These are phyloP conservation scores for Mimosa bimucronata DNA, from an alignment of 306 rosid genomes.

Conservation along the genomic window DNA sequence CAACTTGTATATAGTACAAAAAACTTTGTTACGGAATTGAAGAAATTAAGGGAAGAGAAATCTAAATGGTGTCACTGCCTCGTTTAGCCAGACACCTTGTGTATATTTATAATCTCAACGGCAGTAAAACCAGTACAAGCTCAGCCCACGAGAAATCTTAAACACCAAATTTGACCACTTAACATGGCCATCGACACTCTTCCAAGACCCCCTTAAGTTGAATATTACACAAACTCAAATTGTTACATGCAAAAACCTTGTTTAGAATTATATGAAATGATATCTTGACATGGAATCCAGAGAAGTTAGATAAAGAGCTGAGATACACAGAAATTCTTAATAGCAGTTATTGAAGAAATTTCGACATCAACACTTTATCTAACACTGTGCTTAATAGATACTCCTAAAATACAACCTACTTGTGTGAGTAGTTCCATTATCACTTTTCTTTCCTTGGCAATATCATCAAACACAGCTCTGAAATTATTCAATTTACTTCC, in stretches of 20 bases:
- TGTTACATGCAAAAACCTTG: background rate
- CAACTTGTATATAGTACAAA: slow-evolving; percentile 13
- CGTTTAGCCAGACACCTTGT: background rate
- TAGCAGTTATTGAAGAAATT: background rate
- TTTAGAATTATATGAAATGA: background rate
- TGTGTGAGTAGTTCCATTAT: background rate
- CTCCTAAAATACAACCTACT: background rate
- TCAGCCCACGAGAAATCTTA: background rate
- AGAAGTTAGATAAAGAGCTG: too few relatives aligned
- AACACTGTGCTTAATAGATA: background rate
- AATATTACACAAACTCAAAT: background rate
- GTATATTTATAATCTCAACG: background rate
- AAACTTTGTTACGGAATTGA: background rate
- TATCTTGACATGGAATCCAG: background rate
- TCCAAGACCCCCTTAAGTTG: background rate
- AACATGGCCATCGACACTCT: background rate
- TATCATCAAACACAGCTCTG: background rate
- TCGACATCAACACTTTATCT: background rate
- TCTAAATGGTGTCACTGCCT: background rate
- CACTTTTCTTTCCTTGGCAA: background rate
- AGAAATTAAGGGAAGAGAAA: background rate
- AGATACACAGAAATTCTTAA: background rate
- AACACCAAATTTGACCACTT: background rate
- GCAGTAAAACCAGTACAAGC: background rate
- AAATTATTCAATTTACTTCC: background rate